Base-by-base conservation (phyloP, 768 basidiomycete species). In the Coprinopsis cinerea region DNA sequence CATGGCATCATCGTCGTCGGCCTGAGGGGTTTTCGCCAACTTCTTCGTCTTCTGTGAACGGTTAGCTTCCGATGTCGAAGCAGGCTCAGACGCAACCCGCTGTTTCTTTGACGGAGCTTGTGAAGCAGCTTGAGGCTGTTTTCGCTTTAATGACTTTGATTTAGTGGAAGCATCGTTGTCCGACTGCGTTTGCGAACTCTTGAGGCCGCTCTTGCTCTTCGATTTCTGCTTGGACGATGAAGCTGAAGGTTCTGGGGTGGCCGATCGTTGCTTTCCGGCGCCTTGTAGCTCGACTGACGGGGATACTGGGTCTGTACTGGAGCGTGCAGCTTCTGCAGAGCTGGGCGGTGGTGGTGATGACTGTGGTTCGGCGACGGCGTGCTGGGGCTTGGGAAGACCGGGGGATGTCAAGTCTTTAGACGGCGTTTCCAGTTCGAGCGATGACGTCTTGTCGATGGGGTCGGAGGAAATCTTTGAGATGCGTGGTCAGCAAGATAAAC, bases 11-110 rank as follows among this genome's bases (percentile, higher is more conserved):
- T 48, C 44, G 14, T 32, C 25, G 20, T 11, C 44, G 4, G 10
- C 25, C 18, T 32, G 28, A 4, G 7, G 28, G 14, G 4, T 23
- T 27, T 45, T 43, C 42, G 42, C 42, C 5, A 23, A 10, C 24
- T 32, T 45, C 27, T 32, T 45, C 15, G 4, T 7, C 14, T 45
- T 45, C 22, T n/a, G 44, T 30, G 28, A 10, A 28, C 25, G 18
- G 15, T 36, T 35, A 9, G 47, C 47, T 23, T 49, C 40, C 9
- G 37, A 39, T n/a, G 37, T 35, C 30, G 46, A 35, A 7, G 39
- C 17, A 25, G 37, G 10, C 25, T 26, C 23, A 18, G 27, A 30
- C 15, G 4, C 22, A 17, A 11, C 20, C 7, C 30, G 23, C 4
- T 42, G 37, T 39, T 49, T 49, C 36, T 18, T 42, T 30, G 3